These are phyloP conservation scores for Neoboletus brunneissimus DNA, from an alignment of 768 basidiomycete genomes.

Conservation along the genomic window DNA sequence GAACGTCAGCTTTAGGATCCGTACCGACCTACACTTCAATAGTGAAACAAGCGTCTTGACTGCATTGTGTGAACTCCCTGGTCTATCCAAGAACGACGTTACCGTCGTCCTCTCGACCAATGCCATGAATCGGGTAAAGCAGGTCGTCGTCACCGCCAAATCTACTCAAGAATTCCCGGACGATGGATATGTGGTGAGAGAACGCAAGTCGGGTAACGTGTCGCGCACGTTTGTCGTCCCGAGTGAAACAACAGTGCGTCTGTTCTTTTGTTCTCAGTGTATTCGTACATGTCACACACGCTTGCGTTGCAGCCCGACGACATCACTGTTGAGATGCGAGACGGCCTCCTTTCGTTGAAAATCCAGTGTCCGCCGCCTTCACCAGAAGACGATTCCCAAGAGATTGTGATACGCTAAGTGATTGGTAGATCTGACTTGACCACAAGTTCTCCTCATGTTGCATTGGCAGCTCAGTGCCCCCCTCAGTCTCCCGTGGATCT, in stretches of 20 bases:
- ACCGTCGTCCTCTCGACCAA: constrained; percentile 59
- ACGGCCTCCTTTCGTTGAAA: constrained; percentile 58
- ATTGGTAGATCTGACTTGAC: constrained; percentile 19
- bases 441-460: constrained; percentile 5
- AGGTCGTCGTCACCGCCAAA: constrained; percentile 55
- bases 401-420: constrained; percentile 49
- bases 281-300: constrained; percentile 4
- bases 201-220: constrained; percentile 54
- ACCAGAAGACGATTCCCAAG: constrained; percentile 40
- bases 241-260: constrained; percentile 51
- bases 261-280: constrained; percentile 16
- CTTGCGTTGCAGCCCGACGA: constrained; percentile 45
- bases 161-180: constrained; percentile 40
- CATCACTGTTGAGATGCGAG: constrained; percentile 51
- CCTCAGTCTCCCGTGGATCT: constrained; percentile 4
- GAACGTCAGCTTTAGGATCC: constrained; percentile 42
- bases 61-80: constrained; percentile 68
- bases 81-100: constrained; percentile 56
- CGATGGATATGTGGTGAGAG: constrained; percentile 45
- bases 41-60: constrained; percentile 47
- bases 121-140: constrained; percentile 58
- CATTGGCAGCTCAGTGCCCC: not conserved
- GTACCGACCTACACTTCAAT: constrained; percentile 62
- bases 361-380: constrained; percentile 50
- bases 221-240: constrained; percentile 53